These are phyloP conservation scores for Colletotrichum sp. DNA, from an alignment of 2,329 filamentous ascomycete genomes.

Conservation along the genomic window DNA sequence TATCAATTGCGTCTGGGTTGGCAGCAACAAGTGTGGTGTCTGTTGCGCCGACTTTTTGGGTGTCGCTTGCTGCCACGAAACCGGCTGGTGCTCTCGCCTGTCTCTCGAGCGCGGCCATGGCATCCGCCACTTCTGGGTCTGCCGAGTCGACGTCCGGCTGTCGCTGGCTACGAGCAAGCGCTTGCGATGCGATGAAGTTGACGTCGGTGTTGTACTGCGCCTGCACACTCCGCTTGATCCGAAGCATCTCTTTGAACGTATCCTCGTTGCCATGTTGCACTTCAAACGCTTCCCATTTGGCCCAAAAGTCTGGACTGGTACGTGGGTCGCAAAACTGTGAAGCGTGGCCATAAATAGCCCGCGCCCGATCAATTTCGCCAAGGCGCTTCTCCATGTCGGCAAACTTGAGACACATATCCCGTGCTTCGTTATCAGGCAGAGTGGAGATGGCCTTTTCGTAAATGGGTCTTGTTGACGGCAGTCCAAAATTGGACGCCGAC, in stretches of 20 bases:
- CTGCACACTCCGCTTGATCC: constrained; percentile 96
- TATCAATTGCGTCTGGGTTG: constrained; percentile 87
- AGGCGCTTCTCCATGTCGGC: constrained; percentile 93
- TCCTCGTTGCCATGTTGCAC: constrained; percentile 98
- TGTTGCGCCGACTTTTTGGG: constrained; percentile 60
- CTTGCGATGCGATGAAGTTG: constrained; percentile 97
- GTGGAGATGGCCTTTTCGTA: constrained; percentile 95
- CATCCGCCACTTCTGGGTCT: constrained; percentile 65
- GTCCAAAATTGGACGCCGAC: constrained; percentile 95
- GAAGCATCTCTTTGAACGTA: constrained; percentile 98
- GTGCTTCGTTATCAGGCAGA: constrained; percentile 90
- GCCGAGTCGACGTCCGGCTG: constrained; percentile 48
- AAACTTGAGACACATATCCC: constrained; percentile 98
- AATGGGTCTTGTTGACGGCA: constrained; percentile 92
- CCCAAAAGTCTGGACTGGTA: constrained; percentile 90
- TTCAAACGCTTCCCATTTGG: constrained; percentile 96
- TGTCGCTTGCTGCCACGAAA: constrained; percentile 87
- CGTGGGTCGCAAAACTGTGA: constrained; percentile 97
- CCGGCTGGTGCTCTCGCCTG: constrained; percentile 88
- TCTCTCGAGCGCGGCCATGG: constrained; percentile 87
- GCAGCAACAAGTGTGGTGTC: constrained; percentile 51
- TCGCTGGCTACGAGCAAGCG: constrained; percentile 80
- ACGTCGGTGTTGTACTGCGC: constrained; percentile 99
- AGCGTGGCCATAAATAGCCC: constrained; percentile 95
- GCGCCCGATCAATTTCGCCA: constrained; percentile 91